Evolutionary conservation across 805 yeast species (phyloP).

Genomic region (Kodamaea nitidulidarum): DNA sequence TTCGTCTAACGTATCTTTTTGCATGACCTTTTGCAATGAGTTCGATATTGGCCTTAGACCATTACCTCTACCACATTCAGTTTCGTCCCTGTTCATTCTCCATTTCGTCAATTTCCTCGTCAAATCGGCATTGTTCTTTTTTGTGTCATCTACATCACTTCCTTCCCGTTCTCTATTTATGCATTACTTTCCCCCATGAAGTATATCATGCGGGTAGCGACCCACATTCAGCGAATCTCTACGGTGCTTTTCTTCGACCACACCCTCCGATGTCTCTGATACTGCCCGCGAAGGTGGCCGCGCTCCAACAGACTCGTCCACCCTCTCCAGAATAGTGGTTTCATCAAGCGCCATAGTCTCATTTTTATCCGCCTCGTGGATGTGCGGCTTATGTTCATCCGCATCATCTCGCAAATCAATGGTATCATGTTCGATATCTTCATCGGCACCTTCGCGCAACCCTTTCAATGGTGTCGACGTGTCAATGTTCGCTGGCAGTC

Average conservation of each 20-base stretch:
- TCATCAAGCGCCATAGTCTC: slow-evolving; percentile 10
- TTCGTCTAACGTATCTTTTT: too few species aligned
- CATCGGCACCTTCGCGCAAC: neutral
- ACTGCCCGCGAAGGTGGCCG: slow-evolving; percentile 4
- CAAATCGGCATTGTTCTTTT: too few species aligned
- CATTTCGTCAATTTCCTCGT: too few species aligned
- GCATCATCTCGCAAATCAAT: neutral
- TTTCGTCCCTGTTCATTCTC: too few species aligned
- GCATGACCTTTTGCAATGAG: too few species aligned
- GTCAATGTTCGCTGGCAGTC: slow-evolving; percentile 8
- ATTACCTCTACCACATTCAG: too few species aligned
- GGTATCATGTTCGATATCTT: neutral
- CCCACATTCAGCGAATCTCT: slow-evolving; percentile 21
- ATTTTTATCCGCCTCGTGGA: too few species aligned
- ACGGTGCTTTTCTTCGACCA: slow-evolving; percentile 9
- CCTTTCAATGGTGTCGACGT: neutral
- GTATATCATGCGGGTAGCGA: slow-evolving; percentile 27
- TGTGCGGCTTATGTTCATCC: too few species aligned
- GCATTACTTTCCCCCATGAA: slow-evolving; percentile 11
- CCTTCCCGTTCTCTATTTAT: neutral
- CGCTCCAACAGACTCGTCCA: slow-evolving; percentile 3
- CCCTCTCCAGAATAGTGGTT: slow-evolving; percentile 8
- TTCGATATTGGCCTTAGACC: too few species aligned
- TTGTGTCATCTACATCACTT: neutral
- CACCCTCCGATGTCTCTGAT: slow-evolving; percentile 9